phyloP scores from a whole-genome alignment of 495 filamentous ascomycete species.

The Halenospora varia region DNA sequence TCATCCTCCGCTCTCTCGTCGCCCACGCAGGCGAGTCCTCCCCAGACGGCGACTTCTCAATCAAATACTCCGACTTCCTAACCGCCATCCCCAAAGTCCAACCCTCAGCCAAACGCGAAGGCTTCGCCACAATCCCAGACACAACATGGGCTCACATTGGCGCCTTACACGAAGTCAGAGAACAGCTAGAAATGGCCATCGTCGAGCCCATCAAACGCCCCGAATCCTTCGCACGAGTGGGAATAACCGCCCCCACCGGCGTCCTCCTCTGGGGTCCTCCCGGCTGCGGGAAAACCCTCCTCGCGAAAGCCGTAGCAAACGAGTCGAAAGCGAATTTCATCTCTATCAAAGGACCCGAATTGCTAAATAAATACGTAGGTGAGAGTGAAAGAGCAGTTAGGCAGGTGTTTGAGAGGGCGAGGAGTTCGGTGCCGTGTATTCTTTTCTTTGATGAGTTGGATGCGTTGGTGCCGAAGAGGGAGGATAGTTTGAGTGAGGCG shows the following conservation, averaged over 20 bases:
- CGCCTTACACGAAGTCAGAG: constrained; percentile 72
- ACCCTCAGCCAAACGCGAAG: constrained; percentile 90
- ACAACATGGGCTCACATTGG: constrained; percentile 94
- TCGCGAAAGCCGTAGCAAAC: constrained; percentile 95
- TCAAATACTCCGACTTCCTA: constrained; percentile 59
- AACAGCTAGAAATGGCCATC: constrained; percentile 81
- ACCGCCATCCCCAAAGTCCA: constrained; percentile 80
- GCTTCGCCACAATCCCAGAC: constrained; percentile 95
- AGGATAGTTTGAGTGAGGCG: constrained; percentile 76
- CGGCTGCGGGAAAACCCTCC: constrained; percentile 93
- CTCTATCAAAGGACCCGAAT: constrained; percentile 90
- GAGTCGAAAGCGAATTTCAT: constrained; percentile 97
- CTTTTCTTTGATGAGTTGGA: constrained; percentile 99
- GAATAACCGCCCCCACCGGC: constrained; percentile 84
- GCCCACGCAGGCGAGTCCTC: constrained; percentile 43
- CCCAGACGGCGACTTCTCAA: constrained; percentile 33
- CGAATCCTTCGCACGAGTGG: constrained; percentile 72
- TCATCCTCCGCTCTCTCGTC: constrained; percentile 47
- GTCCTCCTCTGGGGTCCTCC: constrained; percentile 96
- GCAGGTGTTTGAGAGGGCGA: constrained; percentile 85
- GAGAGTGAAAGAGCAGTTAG: constrained; percentile 91
- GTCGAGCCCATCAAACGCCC: constrained; percentile 89
- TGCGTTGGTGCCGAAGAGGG: constrained; percentile 80
- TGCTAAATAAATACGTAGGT: constrained; percentile 93
- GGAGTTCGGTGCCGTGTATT: constrained; percentile 83